phyloP scores from a whole-genome alignment of 2,329 filamentous ascomycete genomes.

The Aspergillus felis region DNA sequence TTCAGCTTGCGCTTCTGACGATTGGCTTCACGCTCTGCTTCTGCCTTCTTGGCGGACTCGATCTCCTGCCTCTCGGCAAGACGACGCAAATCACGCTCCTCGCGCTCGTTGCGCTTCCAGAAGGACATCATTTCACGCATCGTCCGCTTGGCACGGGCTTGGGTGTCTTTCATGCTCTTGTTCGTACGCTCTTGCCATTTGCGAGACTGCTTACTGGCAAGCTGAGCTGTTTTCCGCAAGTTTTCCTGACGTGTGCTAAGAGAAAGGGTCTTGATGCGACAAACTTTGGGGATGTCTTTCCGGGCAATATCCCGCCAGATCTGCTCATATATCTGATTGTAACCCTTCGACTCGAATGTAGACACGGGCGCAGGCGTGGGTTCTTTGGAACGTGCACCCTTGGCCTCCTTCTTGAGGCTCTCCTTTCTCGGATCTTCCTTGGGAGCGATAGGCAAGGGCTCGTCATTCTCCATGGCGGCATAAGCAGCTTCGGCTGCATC shows the following conservation, averaged over 20 bases:
- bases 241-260: conserved; percentile 88
- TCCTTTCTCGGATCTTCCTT: conserved; percentile 52
- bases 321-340: conserved; percentile 95
- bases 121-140: conserved; percentile 99
- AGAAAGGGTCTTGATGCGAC: conserved; percentile 80
- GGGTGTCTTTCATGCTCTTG: conserved; percentile 96
- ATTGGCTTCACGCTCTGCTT: conserved; percentile 95
- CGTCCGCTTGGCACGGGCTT: conserved; percentile 91
- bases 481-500: conserved; percentile 82
- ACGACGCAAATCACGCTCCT: conserved; percentile 91
- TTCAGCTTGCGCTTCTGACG: conserved; percentile 98
- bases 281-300: conserved; percentile 90
- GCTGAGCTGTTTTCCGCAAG: conserved; percentile 91
- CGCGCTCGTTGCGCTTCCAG: conserved; percentile 98
- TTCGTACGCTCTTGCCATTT: conserved; percentile 97
- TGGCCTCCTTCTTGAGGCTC: conserved; percentile 42
- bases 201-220: conserved; percentile 95
- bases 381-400: conserved; percentile 40
- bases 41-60: conserved; percentile 92
- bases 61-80: conserved; percentile 93
- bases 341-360: conserved; percentile 81
- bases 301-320: conserved; percentile 93
- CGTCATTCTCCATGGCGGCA: conserved; percentile 57
- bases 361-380: conserved; percentile 51
- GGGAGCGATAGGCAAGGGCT: conserved; percentile 49